Evolutionary conservation across 2,329 filamentous ascomycete genomes (phyloP).

Genomic region (Colletotrichum higginsianum): DNA sequence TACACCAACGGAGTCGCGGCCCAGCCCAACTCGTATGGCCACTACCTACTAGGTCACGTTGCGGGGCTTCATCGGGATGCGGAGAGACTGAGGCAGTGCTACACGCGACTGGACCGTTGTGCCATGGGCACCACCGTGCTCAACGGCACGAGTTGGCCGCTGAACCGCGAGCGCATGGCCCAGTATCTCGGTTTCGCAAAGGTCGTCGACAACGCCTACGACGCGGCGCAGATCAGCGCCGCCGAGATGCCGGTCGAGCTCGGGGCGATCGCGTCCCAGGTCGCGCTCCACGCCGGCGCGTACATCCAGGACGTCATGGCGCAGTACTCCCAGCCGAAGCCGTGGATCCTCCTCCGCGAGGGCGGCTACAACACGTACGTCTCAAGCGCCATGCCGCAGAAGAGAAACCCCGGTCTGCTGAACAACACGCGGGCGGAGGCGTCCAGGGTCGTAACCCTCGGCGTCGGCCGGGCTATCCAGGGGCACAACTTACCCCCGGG

Average conservation of each 20-base stretch:
- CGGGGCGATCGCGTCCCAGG: slow-evolving; percentile 18
- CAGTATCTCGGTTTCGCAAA: slow-evolving; percentile 33
- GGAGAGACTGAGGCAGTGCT: slow-evolving; percentile 29
- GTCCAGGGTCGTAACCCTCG: slow-evolving; percentile 25
- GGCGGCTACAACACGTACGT: slow-evolving; percentile 35
- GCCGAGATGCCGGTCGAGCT: slow-evolving; percentile 36
- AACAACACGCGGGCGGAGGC: slow-evolving; percentile 22
- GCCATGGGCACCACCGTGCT: slow-evolving; percentile 35
- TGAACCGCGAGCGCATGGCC: slow-evolving; percentile 38
- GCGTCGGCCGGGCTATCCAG: slow-evolving; percentile 32
- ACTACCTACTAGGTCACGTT: slow-evolving; percentile 28
- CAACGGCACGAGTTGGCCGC: slow-evolving; percentile 38
- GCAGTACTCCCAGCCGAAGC: slow-evolving; percentile 32
- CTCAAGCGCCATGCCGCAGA: slow-evolving; percentile 39
- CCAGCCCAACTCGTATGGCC: slow-evolving; percentile 36
- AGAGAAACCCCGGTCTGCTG: slow-evolving; percentile 27
- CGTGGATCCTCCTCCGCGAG: slow-evolving; percentile 36
- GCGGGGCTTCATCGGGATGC: slow-evolving; percentile 29
- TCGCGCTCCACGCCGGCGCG: slow-evolving; percentile 28
- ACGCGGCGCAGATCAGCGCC: slow-evolving; percentile 34
- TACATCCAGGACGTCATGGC: slow-evolving; percentile 38
- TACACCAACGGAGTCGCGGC: slow-evolving; percentile 39
- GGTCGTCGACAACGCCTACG: slow-evolving; percentile 35
- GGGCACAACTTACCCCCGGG: slow-evolving; percentile 34
- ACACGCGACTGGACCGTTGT: slow-evolving; percentile 29